Evolutionary conservation across 805 yeast species (phyloP).

Genomic region (Saccharomycopsis amapae): DNA sequence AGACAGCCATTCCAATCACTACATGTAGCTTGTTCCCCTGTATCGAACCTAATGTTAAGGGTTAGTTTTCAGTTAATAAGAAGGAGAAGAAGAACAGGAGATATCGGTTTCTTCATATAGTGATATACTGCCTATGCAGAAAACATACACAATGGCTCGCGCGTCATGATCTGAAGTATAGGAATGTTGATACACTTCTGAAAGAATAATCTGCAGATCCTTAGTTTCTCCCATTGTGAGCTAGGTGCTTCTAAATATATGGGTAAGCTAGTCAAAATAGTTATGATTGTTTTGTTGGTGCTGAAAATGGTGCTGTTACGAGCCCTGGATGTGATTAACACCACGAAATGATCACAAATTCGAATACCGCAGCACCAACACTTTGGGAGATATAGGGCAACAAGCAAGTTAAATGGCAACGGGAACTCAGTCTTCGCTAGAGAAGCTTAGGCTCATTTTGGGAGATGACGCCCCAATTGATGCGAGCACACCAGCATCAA

Average conservation of each 20-base stretch:
- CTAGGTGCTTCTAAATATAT: too few relatives aligned
- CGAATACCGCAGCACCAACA: too few relatives aligned
- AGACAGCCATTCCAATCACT: neutral
- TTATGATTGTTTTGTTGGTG: too few relatives aligned
- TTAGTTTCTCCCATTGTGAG: too few relatives aligned
- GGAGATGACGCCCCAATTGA: neutral
- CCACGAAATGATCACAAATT: too few relatives aligned
- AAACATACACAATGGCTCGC: neutral
- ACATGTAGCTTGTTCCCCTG: neutral
- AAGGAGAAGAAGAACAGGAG: neutral
- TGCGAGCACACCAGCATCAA: neutral
- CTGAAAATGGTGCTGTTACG: too few relatives aligned
- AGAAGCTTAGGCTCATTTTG: neutral
- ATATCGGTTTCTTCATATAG: too few relatives aligned
- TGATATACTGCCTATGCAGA: too few relatives aligned
- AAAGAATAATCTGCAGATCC: neutral
- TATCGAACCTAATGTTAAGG: neutral
- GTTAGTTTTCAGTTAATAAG: neutral
- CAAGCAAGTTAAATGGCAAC: neutral
- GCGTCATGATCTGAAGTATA: neutral
- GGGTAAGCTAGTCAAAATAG: too few relatives aligned
- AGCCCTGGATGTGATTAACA: too few relatives aligned
- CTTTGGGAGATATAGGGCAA: too few relatives aligned
- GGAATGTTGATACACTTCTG: slow-evolving; percentile 3
- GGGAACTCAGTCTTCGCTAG: neutral